A percentile compares a stretch with the other conserved stretches of the same genome.
Conservation (phyloP, 2,329 filamentous ascomycete species). For the Fusarium floridanum region DNA sequence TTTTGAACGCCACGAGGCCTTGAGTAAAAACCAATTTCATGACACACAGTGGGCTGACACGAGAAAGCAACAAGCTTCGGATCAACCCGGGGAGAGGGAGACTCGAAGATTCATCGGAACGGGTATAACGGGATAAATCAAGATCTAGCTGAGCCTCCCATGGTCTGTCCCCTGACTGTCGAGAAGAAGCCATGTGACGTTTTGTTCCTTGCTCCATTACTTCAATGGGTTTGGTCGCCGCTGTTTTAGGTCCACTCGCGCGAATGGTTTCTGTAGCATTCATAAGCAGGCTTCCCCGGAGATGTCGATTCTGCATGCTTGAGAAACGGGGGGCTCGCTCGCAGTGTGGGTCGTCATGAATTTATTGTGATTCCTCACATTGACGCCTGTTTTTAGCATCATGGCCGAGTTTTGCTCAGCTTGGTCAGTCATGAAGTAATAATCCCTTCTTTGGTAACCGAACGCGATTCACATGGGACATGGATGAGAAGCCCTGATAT, state of each 20-base stretch:
- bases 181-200: too few relatives aligned
- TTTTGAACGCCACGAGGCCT: conserved; percentile 31
- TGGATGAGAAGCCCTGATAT: not conserved
- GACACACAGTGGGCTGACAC: conserved; percentile 47
- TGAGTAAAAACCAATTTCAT: conserved; percentile 27
- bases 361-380: conserved; percentile 9
- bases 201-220: too few relatives aligned
- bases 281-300: conserved; percentile 29
- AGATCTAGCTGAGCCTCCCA: conserved; percentile 6
- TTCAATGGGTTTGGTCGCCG: not conserved
- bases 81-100: conserved; percentile 33
- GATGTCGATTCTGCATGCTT: conserved; percentile 23
- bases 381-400: not conserved
- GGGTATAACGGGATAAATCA: conserved; percentile 21
- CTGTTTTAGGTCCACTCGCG: not conserved
- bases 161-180: too few relatives aligned
- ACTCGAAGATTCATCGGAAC: conserved; percentile 39
- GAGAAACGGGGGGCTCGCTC: not conserved
- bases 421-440: conserved; percentile 2
- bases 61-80: conserved; percentile 27
- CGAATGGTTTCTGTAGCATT: conserved; percentile 37
- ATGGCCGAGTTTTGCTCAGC: not conserved
- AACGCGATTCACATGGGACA: not conserved
- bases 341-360: conserved; percentile 8
- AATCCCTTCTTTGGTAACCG: not conserved